Evolutionary conservation across 148 eudicot species (phyloP).

Genomic region (Rhododendron ovatum): DNA sequence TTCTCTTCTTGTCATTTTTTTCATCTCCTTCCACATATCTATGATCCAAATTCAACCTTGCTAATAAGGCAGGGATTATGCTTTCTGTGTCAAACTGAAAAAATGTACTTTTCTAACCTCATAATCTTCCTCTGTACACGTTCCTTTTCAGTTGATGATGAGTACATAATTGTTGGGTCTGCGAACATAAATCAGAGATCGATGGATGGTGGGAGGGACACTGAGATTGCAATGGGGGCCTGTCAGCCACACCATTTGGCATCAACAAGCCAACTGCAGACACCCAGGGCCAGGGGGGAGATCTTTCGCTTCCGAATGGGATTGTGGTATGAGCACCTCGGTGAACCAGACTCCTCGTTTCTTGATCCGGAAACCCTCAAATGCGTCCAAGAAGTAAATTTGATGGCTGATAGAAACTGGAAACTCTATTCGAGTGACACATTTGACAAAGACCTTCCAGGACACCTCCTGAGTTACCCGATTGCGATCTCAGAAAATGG

Average conservation of each 20-base stretch:
- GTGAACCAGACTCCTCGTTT: slow-evolving; percentile 15
- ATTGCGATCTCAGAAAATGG: slow-evolving; percentile 26
- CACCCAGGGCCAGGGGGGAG: slow-evolving; percentile 28
- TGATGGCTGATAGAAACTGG: slow-evolving; percentile 25
- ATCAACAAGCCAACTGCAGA: slow-evolving; percentile 7
- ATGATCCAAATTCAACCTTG: background rate
- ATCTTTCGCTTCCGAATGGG: slow-evolving; percentile 30
- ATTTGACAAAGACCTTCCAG: slow-evolving; percentile 28
- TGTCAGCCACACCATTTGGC: slow-evolving; percentile 34
- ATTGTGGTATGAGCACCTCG: slow-evolving; percentile 37
- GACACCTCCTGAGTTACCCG: slow-evolving; percentile 41
- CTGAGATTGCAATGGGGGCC: slow-evolving; percentile 45
- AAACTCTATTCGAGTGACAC: slow-evolving; percentile 19
- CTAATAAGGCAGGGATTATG: background rate
- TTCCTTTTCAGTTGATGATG: slow-evolving; percentile 32
- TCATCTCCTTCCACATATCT: background rate
- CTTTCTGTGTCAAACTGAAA: background rate
- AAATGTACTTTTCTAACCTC: background rate
- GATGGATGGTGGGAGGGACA: slow-evolving; percentile 38
- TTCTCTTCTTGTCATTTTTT: background rate
- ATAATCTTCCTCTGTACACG: too few relatives aligned
- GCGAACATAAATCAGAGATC: slow-evolving; percentile 36
- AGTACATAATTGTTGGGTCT: slow-evolving; percentile 41
- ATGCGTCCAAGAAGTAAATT: slow-evolving; percentile 24
- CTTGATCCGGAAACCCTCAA: slow-evolving; percentile 22